These are phyloP conservation scores for Funneliformis mosseae DNA, from an alignment of 192 early-diverging fungal species.

Conservation along the genomic window DNA sequence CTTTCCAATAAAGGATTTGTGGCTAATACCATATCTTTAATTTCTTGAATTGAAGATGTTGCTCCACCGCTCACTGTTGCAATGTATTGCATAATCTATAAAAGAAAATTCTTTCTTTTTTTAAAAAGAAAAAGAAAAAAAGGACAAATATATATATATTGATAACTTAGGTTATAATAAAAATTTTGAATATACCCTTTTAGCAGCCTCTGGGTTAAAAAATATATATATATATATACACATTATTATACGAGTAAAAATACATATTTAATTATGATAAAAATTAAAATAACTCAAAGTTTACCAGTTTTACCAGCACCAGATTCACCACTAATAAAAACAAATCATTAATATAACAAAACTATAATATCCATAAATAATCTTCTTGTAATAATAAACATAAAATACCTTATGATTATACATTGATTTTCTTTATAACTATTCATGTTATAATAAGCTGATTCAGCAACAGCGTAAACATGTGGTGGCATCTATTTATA, in stretches of 20 bases:
- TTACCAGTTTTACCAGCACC: constrained; percentile 85
- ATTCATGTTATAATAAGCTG: constrained; percentile 90
- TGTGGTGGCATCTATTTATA: constrained; percentile 82
- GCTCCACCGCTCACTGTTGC: constrained; percentile 90
- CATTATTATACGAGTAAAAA: constrained; percentile 3
- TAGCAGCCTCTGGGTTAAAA: constrained; percentile 70
- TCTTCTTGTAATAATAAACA: not conserved
- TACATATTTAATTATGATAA: not conserved
- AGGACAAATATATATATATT: too few species aligned
- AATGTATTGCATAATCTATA: constrained; percentile 95
- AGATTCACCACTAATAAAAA: constrained; percentile 75
- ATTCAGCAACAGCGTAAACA: constrained; percentile 96
- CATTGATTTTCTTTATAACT: constrained; percentile 99
- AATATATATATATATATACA: not conserved
- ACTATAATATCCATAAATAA: not conserved
- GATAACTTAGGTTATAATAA: too few species aligned
- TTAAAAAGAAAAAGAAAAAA: too few species aligned
- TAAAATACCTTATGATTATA: constrained; percentile 85
- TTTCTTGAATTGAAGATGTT: constrained; percentile 81
- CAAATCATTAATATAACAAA: not conserved
- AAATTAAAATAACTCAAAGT: not conserved
- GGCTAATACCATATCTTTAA: constrained; percentile 98
- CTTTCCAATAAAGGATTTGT: constrained; percentile 98
- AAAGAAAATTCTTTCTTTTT: not conserved
- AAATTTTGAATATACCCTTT: constrained; percentile 51